Evolutionary conservation across 805 yeast species (phyloP).

Genomic region (Yarrowia deformans): DNA sequence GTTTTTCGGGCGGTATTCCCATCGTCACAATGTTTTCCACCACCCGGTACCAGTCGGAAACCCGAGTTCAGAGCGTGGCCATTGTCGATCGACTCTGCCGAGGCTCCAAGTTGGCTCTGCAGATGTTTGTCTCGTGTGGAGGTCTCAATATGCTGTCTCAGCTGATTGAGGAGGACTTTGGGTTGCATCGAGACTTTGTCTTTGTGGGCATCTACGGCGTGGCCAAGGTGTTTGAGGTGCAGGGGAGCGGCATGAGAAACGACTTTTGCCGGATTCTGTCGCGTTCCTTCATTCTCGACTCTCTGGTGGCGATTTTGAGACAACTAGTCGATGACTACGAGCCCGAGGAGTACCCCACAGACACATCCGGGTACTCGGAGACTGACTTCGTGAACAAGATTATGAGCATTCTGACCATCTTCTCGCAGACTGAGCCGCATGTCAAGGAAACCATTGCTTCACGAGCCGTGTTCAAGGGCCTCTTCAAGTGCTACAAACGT

Average conservation of each 20-base stretch:
- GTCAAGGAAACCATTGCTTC: conserved; percentile 50
- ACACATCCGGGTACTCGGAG: conserved; percentile 41
- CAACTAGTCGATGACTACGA: conserved; percentile 43
- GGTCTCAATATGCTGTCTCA: conserved; percentile 57
- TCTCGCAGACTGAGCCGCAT: conserved; percentile 58
- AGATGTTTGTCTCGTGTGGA: conserved; percentile 58
- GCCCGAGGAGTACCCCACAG: conserved; percentile 41
- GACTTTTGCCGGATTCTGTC: conserved; percentile 58
- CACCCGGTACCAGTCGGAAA: conserved; percentile 39
- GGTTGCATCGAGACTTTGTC: conserved; percentile 54
- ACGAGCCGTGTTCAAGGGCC: conserved; percentile 50
- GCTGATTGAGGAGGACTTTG: conserved; percentile 58
- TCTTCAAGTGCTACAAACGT: conserved; percentile 46
- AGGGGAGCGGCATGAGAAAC: conserved; percentile 50
- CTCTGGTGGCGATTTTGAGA: conserved; percentile 54
- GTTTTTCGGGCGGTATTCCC: conserved; percentile 46
- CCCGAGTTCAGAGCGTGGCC: conserved; percentile 43
- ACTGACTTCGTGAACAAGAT: conserved; percentile 49
- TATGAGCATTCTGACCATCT: conserved; percentile 53
- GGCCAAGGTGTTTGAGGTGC: conserved; percentile 53
- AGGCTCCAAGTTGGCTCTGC: conserved; percentile 51
- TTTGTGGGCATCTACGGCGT: conserved; percentile 55
- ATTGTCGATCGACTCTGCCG: conserved; percentile 46
- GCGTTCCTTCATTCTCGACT: conserved; percentile 51
- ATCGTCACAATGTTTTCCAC: conserved; percentile 43